phyloP scores from a whole-genome alignment of 2,329 filamentous ascomycete species.

The Penicillium concentricum region DNA sequence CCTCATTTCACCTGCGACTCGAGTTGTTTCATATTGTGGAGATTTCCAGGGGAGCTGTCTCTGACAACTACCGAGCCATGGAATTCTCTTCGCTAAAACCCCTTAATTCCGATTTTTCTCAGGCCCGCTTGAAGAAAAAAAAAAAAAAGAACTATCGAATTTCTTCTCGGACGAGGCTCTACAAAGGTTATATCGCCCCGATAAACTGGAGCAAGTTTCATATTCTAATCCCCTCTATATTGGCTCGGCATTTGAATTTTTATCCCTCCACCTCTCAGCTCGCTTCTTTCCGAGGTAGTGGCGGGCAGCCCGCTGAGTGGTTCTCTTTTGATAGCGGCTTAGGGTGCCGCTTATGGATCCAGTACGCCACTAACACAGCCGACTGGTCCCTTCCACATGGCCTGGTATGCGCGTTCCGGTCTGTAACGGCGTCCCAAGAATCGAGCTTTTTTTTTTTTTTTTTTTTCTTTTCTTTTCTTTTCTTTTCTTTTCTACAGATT shows the following conservation, averaged over 20 bases:
- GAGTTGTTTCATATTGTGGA: constrained; percentile 27
- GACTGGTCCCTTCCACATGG: constrained; percentile 26
- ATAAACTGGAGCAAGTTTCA: neutral
- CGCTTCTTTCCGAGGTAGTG: constrained; percentile 16
- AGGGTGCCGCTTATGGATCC: constrained; percentile 19
- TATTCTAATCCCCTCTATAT: neutral
- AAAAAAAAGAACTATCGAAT: constrained; percentile 5
- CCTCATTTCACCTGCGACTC: constrained; percentile 23
- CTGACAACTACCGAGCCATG: constrained; percentile 16
- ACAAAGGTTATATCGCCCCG: neutral
- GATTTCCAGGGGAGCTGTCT: constrained; percentile 20
- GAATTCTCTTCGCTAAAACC: constrained; percentile 2
- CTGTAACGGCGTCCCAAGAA: constrained; percentile 7
- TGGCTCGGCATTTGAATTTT: too few relatives aligned
- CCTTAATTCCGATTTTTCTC: neutral
- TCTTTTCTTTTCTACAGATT: neutral
- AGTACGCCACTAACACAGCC: constrained; percentile 26
- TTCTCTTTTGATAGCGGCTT: constrained; percentile 26
- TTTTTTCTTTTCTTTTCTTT: constrained; percentile 9
- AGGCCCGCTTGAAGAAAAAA: constrained; percentile 14
- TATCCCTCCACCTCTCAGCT: neutral
- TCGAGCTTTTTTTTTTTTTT: constrained; percentile 18
- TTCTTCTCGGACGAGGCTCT: constrained; percentile 17
- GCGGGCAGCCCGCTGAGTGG: constrained; percentile 32
- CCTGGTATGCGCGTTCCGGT: constrained; percentile 21